Conservation (phyloP, 148 eudicot genomes). For the Amaranthus palmeri region DNA sequence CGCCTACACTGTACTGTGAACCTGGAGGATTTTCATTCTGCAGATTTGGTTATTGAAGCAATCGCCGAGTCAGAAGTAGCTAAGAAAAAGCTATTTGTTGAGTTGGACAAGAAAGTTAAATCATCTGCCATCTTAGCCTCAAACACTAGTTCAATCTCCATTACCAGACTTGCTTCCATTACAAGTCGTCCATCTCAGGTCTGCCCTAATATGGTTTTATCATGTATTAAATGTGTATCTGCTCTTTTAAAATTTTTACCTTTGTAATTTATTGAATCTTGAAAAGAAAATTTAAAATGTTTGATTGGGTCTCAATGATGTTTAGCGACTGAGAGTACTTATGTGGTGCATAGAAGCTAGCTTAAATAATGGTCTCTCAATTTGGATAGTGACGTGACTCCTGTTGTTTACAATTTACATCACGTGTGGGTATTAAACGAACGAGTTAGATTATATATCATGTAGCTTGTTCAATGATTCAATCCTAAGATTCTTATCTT, state of each 20-base stretch:
- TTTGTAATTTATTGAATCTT: not conserved
- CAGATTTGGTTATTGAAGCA: constrained; percentile 81
- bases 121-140: constrained; percentile 76
- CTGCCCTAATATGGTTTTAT: not conserved
- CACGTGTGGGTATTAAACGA: too few species aligned
- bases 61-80: constrained; percentile 79
- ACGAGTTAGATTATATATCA: too few species aligned
- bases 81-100: constrained; percentile 56
- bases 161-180: constrained; percentile 69
- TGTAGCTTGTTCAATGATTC: too few species aligned
- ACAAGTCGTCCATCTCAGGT: constrained; percentile 75
- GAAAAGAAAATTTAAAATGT: not conserved
- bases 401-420: too few species aligned
- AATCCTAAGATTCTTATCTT: too few species aligned
- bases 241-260: not conserved
- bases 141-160: constrained; percentile 86
- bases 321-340: not conserved
- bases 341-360: not conserved
- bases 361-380: too few species aligned
- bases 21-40: constrained; percentile 61
- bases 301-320: not conserved
- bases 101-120: constrained; percentile 61
- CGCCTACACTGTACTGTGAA: constrained; percentile 51
- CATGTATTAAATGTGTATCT: not conserved
- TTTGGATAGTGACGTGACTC: too few species aligned